Evolutionary conservation across 2,329 filamentous ascomycete species (phyloP).

Genomic region (Dothideomycetes sp.): DNA sequence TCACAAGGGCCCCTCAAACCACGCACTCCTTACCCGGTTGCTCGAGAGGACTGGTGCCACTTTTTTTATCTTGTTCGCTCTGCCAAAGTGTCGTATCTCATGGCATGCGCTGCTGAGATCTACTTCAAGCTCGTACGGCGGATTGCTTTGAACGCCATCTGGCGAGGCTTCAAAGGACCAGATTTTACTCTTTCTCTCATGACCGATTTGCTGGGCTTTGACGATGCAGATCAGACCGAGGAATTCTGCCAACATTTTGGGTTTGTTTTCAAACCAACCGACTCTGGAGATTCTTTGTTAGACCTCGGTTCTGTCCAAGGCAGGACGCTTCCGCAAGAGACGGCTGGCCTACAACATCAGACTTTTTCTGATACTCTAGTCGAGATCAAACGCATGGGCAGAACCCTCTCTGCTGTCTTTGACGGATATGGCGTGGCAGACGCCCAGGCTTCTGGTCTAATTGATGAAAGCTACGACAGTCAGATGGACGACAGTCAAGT

Average conservation of each 20-base stretch:
- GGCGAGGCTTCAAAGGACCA: conserved; percentile 39
- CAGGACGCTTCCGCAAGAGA: conserved; percentile 22
- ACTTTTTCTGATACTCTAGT: conserved; percentile 46
- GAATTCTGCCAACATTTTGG: conserved; percentile 46
- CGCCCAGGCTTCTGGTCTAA: conserved; percentile 41
- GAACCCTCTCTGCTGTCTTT: conserved; percentile 48
- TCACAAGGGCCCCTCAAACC: conserved; percentile 44
- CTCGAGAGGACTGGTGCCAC: conserved; percentile 47
- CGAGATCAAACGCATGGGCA: conserved; percentile 48
- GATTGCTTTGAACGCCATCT: conserved; percentile 46
- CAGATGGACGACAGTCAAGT: conserved; percentile 35
- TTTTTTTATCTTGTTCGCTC: conserved; percentile 52
- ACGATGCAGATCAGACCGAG: conserved; percentile 44
- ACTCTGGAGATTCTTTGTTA: conserved; percentile 33
- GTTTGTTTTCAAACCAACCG: conserved; percentile 38
- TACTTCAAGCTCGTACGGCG: conserved; percentile 52
- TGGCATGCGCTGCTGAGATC: conserved; percentile 56
- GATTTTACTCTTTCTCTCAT: conserved; percentile 50
- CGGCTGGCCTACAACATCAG: conserved; percentile 35
- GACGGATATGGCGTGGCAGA: conserved; percentile 46
- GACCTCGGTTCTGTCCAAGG: conserved; percentile 42
- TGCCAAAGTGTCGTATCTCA: conserved; percentile 48
- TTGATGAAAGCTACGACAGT: conserved; percentile 33
- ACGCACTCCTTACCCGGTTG: conserved; percentile 41
- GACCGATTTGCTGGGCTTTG: conserved; percentile 45